Percentiles rank a stretch among this genome's conserved stretches.
phyloP scores from a whole-genome alignment of 148 eudicot genomes.

The Tetragonia tetragonoides region DNA sequence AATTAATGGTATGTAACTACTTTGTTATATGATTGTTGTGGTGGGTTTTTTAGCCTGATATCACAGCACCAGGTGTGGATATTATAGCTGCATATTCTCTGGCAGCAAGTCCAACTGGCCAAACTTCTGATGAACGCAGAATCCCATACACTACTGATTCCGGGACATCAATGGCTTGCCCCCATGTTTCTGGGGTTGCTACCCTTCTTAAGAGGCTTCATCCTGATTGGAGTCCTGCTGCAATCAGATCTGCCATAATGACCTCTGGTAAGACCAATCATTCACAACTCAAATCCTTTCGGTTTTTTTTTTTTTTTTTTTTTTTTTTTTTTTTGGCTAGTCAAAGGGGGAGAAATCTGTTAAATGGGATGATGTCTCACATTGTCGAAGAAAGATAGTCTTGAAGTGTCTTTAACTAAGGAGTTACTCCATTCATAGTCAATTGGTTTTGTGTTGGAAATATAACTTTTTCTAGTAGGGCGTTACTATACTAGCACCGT shows the following conservation, averaged over 20 bases:
- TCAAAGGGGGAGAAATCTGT: too few species aligned
- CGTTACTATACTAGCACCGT: too few species aligned
- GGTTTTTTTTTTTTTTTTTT: too few species aligned
- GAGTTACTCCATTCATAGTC: too few species aligned
- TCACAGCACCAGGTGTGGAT: slow-evolving; percentile 76
- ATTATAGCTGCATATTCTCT: slow-evolving; percentile 54
- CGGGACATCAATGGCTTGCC: slow-evolving; percentile 46
- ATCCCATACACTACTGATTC: slow-evolving; percentile 26
- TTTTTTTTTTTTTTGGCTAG: too few species aligned
- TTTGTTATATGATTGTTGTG: background rate
- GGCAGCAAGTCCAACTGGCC: slow-evolving; percentile 36
- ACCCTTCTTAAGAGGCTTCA: slow-evolving; percentile 34
- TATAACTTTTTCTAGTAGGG: too few species aligned
- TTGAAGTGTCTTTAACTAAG: too few species aligned
- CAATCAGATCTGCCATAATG: slow-evolving; percentile 44
- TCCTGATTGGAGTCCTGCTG: slow-evolving; percentile 38
- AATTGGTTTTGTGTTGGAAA: too few species aligned
- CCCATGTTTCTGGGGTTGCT: slow-evolving; percentile 40
- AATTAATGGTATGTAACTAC: too few species aligned
- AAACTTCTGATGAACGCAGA: slow-evolving; percentile 28
- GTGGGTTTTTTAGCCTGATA: slow-evolving; percentile 50
- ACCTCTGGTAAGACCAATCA: slow-evolving; percentile 33
- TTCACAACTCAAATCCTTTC: too few species aligned
- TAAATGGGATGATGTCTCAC: too few species aligned
- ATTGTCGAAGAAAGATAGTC: too few species aligned